Conservation (phyloP, 2,329 filamentous ascomycete species). For the Teratosphaeria gauchensis region DNA sequence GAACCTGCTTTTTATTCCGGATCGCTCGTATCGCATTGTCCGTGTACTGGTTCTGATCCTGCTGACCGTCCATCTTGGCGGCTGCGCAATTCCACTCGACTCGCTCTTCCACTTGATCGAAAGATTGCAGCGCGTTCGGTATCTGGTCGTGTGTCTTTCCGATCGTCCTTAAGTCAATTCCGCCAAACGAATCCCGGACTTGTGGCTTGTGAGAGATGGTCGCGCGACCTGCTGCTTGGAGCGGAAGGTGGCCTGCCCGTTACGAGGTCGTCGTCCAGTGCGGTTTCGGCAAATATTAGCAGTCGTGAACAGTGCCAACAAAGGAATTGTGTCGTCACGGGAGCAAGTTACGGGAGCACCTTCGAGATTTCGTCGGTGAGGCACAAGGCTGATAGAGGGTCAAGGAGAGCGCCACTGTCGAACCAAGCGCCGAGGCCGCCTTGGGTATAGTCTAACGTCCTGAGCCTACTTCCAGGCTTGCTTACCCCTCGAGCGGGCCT, state of each 20-base stretch:
- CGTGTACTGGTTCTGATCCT: conserved; percentile 41
- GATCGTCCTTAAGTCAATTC: not conserved
- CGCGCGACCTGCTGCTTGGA: conserved; percentile 1
- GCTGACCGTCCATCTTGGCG: conserved; percentile 23
- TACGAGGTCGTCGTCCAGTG: not conserved
- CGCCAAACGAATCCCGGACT: not conserved
- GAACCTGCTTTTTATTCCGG: conserved; percentile 85
- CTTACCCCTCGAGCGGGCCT: not conserved
- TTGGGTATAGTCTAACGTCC: not conserved
- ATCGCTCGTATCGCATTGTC: conserved; percentile 90
- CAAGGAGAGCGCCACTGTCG: not conserved
- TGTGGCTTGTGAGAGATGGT: conserved; percentile 2
- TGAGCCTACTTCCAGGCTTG: too few relatives aligned
- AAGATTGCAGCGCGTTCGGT: not conserved
- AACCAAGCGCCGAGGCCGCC: not conserved
- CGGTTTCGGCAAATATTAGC: not conserved
- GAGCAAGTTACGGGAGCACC: not conserved
- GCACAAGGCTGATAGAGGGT: not conserved
- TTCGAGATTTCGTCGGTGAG: not conserved
- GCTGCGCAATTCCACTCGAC: not conserved
- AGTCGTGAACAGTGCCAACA: not conserved
- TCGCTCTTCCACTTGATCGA: not conserved
- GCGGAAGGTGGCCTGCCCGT: not conserved
- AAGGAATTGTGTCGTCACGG: not conserved
- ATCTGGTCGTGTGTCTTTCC: not conserved